Evolutionary conservation across 768 basidiomycete species (phyloP).

Genomic region (Mrakia frigida): DNA sequence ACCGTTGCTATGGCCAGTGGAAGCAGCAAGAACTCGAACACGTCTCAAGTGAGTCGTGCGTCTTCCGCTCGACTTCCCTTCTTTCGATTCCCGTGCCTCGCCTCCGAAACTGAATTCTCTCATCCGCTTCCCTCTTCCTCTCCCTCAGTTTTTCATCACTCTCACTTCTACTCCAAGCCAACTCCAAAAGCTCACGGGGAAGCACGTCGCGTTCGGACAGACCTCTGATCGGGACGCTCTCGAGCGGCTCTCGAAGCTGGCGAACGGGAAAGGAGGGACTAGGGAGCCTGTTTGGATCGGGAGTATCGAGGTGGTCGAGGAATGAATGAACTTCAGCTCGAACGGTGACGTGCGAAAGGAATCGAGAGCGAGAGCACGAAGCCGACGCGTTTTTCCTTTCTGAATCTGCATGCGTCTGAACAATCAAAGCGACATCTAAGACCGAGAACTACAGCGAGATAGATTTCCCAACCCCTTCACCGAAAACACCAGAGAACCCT

Average conservation of each 20-base stretch:
- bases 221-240: conserved; percentile 43
- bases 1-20: conserved; percentile 54
- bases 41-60: conserved; percentile 28
- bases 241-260: conserved; percentile 44
- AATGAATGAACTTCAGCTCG: neutral
- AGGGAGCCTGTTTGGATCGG: conserved; percentile 49
- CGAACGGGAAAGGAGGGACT: conserved; percentile 44
- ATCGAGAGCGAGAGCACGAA: too few relatives aligned
- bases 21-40: conserved; percentile 49
- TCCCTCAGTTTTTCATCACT: conserved; percentile 50
- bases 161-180: conserved; percentile 48
- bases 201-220: conserved; percentile 51
- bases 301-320: neutral
- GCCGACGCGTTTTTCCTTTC: too few relatives aligned
- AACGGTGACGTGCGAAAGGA: too few relatives aligned
- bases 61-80: neutral
- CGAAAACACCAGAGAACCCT: too few relatives aligned
- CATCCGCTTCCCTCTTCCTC: neutral
- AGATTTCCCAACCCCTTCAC: too few relatives aligned
- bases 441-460: too few relatives aligned
- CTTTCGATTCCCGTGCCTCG: too few relatives aligned
- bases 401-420: too few relatives aligned
- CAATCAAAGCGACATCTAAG: too few relatives aligned
- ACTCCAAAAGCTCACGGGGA: conserved; percentile 52
- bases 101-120: neutral